Evolutionary conservation across 257 asterid species (phyloP).

Genomic region (Buddleja alternifolia): DNA sequence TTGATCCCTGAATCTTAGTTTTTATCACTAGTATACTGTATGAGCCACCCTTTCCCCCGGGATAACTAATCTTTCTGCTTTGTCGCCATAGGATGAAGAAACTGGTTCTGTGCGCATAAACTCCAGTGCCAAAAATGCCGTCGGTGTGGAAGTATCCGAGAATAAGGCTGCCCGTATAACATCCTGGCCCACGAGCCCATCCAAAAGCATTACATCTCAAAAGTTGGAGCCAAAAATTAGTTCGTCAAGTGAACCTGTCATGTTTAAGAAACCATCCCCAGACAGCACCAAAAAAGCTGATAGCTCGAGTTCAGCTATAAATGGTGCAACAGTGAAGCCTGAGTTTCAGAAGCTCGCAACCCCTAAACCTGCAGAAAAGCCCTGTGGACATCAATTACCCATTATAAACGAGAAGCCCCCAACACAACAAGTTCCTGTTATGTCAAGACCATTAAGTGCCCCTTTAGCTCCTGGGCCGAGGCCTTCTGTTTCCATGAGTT

Average conservation of each 20-base stretch:
- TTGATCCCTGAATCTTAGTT: no score
- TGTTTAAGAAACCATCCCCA: conserved; percentile 44
- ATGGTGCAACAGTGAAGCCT: conserved; percentile 39
- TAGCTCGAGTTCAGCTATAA: conserved; percentile 48
- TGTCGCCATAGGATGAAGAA: conserved; percentile 56
- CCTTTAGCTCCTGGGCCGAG: conserved; percentile 64
- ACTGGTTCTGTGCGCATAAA: conserved; percentile 38
- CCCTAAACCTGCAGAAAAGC: conserved; percentile 43
- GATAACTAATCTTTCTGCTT: conserved; percentile 10
- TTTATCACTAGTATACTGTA: not conserved
- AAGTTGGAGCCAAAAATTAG: conserved; percentile 45
- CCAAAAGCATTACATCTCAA: conserved; percentile 36
- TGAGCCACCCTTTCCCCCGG: not conserved
- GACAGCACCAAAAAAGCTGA: conserved; percentile 47
- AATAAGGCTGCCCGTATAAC: conserved; percentile 31
- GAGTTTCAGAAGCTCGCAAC: conserved; percentile 38
- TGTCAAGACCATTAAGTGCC: conserved; percentile 88
- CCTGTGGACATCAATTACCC: conserved; percentile 38
- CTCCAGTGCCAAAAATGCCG: conserved; percentile 36
- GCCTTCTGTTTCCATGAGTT: conserved; percentile 54
- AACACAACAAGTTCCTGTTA: conserved; percentile 38
- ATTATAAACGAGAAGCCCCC: conserved; percentile 38
- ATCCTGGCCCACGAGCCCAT: conserved; percentile 59
- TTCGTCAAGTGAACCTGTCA: conserved; percentile 32
- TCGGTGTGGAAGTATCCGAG: conserved; percentile 36